Base-by-base conservation (phyloP, 2,329 filamentous ascomycete species). In the Colletotrichum higginsianum region DNA sequence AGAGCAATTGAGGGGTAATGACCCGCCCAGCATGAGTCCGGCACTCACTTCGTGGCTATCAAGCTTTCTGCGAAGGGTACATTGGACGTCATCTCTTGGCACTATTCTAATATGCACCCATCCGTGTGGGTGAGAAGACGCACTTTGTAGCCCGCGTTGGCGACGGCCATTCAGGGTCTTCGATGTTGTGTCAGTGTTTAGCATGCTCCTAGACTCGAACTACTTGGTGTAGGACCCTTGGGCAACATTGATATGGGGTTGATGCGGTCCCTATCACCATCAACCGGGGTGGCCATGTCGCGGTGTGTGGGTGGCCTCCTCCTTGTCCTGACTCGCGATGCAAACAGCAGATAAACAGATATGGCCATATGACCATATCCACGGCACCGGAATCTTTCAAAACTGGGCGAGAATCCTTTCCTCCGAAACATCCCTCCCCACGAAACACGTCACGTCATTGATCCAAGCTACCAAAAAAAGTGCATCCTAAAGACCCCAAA, bases 241-340 rank as follows among this genome's bases (percentile, higher is more conserved):
- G 38, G 40, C 57, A 23, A 56, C 4, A 38, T 57, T 46, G 23
- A 44, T 53, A 61, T 67, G 67, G 62, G 30, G 62, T 42, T 30
- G 71, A 58, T 55, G 21, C 35, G 67, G 9, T 23, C 49, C 55
- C 53, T 35, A 38, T 38, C n/a, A 53, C 16, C 26, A 42, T 42
- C 53, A 49, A 16, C 47, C 55, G 42, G 66, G 66, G 42, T 61
- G 53, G 61, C 21, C 66, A 72, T 70, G 66, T 58, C 49, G 23
- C 30, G 2, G 40, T 21, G 46, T 35, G 42, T 35, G 15, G 26
- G 47, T 35, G 16, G 26, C 26, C 26, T 30, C 42, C 38, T 50
- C 60, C 12, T n/a, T 35, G 38, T 8, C 49, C 56, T 72, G 66
- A 70, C 70, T 70, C 70, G 67, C 44, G 42, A 57, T 70, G 55